phyloP scores from a whole-genome alignment of 345 rosid species.

The Eucalyptus virginea region DNA sequence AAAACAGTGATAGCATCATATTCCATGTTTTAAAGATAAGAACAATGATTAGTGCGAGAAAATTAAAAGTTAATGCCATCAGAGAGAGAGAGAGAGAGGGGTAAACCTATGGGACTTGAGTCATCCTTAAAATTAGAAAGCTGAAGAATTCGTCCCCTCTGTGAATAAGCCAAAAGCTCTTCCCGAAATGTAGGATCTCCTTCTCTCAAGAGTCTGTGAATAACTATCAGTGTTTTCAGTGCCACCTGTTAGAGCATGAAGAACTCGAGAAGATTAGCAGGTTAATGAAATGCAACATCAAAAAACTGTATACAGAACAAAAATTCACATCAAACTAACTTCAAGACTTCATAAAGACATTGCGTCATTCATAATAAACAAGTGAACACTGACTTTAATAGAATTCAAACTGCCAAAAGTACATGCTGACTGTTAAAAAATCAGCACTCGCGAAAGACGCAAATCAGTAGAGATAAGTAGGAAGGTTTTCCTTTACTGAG shows the following conservation, averaged over 20 bases:
- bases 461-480: not conserved
- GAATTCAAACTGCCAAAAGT: not conserved
- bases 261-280: not conserved
- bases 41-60: not conserved
- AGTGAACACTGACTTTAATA: not conserved
- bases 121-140: constrained; percentile 97
- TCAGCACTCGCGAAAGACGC: not conserved
- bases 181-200: constrained; percentile 96
- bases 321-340: not conserved
- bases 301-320: not conserved
- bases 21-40: not conserved
- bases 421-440: not conserved
- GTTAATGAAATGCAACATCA: not conserved
- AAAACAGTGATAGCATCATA: not conserved
- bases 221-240: constrained; percentile 78
- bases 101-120: constrained; percentile 83
- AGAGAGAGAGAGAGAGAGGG: not conserved
- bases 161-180: constrained; percentile 71
- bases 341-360: not conserved
- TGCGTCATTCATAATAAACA: not conserved
- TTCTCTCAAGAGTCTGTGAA: constrained; percentile 82
- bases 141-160: constrained; percentile 77
- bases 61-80: not conserved
- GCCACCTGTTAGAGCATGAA: constrained; percentile 55
- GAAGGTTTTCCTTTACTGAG: not conserved